Evolutionary conservation across 768 basidiomycete species (phyloP).

Genomic region (Tephrocybe sp.): DNA sequence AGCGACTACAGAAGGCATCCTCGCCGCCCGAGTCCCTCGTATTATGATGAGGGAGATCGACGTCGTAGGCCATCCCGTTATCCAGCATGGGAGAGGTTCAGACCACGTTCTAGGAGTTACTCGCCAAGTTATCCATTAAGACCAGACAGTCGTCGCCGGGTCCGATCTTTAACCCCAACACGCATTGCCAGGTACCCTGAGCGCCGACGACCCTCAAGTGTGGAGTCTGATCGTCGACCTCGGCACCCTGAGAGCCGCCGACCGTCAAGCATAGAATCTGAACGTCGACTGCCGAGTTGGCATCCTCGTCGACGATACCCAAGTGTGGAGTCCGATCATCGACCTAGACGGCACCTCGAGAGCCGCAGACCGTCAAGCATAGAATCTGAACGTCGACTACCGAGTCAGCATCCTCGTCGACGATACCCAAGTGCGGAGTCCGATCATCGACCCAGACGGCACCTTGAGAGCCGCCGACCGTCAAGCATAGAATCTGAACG

Average conservation of each 20-base stretch:
- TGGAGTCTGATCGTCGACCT: background rate
- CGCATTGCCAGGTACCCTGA: background rate
- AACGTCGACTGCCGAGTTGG: background rate
- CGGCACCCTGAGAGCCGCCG: background rate
- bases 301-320: background rate
- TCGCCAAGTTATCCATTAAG: conserved; percentile 4
- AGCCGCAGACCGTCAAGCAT: too few species aligned
- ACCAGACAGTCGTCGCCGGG: background rate
- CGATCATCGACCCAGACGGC: too few species aligned
- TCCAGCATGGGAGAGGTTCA: background rate
- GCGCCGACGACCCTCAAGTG: conserved; percentile 4
- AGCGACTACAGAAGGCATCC: conserved; percentile 3
- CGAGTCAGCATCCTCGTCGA: background rate
- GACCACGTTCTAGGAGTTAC: conserved; percentile 1
- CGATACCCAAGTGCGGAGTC: too few species aligned
- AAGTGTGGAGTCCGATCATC: too few species aligned
- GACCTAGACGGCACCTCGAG: background rate
- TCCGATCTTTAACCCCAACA: conserved; percentile 6
- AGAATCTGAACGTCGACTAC: too few species aligned
- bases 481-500: too few species aligned
- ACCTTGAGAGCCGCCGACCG: background rate
- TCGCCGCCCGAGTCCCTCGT: background rate
- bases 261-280: too few species aligned
- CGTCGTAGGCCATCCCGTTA: background rate
- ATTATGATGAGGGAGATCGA: background rate